Evolutionary conservation across 2,329 filamentous ascomycete genomes (phyloP).

Genomic region (Acarospora socialis): DNA sequence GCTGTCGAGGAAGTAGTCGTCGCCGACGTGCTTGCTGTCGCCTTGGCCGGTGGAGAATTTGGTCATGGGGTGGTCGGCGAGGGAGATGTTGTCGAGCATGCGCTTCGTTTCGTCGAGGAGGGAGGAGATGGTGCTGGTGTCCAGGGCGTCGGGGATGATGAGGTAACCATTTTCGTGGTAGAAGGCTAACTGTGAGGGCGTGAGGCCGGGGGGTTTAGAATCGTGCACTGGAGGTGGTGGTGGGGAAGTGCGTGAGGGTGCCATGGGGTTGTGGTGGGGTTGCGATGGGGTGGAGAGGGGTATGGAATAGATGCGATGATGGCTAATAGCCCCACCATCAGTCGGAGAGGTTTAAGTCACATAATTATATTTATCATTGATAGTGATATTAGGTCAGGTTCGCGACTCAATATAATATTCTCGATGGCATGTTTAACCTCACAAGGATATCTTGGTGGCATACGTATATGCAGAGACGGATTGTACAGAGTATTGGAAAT

Average conservation of each 20-base stretch:
- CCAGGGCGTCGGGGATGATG: slow-evolving; percentile 65
- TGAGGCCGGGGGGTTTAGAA: slow-evolving; percentile 40
- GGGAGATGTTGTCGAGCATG: slow-evolving; percentile 60
- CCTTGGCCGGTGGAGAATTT: slow-evolving; percentile 77
- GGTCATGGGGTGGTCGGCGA: slow-evolving; percentile 82
- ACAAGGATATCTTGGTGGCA: no score
- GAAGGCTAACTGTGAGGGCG: slow-evolving; percentile 51
- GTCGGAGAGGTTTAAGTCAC: no score
- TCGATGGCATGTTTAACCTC: no score
- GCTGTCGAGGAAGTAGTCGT: slow-evolving; percentile 82
- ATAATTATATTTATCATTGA: no score
- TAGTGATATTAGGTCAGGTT: no score
- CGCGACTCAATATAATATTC: no score
- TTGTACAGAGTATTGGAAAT: no score
- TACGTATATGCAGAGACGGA: no score
- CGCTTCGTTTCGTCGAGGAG: slow-evolving; percentile 61
- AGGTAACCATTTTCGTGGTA: slow-evolving; percentile 84
- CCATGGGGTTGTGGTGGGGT: no score
- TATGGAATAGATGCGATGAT: no score
- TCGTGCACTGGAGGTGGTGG: slow-evolving; percentile 3
- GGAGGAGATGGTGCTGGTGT: slow-evolving; percentile 45
- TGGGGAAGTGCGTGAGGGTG: slow-evolving; percentile 10
- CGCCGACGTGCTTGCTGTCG: slow-evolving; percentile 60
- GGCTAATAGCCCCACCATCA: no score
- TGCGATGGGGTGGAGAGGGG: no score